Percentiles rank a stretch among this genome's conserved stretches.
These are phyloP conservation scores for Amanita fuliginea DNA, from an alignment of 768 basidiomycete species.

Conservation along the genomic window DNA sequence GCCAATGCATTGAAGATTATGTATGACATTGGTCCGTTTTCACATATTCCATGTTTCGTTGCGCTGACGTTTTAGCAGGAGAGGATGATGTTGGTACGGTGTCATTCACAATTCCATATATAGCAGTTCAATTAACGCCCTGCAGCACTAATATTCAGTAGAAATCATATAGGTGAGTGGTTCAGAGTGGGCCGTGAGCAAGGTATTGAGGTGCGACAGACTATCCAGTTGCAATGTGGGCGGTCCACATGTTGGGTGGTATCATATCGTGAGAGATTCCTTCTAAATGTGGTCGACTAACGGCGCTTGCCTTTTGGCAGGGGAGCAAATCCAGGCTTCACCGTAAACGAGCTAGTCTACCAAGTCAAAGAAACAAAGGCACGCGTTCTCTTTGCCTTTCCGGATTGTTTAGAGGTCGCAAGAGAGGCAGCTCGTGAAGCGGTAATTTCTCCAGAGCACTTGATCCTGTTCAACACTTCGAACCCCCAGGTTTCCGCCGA, in stretches of 20 bases:
- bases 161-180: too few species aligned
- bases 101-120: too few species aligned
- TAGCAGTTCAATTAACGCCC: too few species aligned
- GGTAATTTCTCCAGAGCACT: constrained; percentile 11
- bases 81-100: too few species aligned
- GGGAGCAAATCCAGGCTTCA: constrained; percentile 17
- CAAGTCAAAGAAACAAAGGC: constrained; percentile 42
- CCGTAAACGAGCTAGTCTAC: constrained; percentile 15
- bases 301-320: constrained; percentile 22
- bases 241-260: constrained; percentile 34
- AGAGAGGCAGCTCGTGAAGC: constrained; percentile 27
- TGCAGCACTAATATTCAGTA: too few species aligned
- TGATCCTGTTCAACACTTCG: constrained; percentile 11
- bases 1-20: too few species aligned
- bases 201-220: constrained; percentile 19
- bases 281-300: constrained; percentile 14
- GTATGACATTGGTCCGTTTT: too few species aligned
- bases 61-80: too few species aligned
- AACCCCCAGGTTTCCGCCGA: constrained; percentile 19
- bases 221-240: constrained; percentile 46
- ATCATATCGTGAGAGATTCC: constrained; percentile 19
- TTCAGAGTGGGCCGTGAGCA: too few species aligned
- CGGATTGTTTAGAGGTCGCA: constrained; percentile 19
- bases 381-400: constrained; percentile 26
- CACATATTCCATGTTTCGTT: too few species aligned